Base-by-base conservation (phyloP, 139 green algal species). In the Cymbomonas tetramitiformis region DNA sequence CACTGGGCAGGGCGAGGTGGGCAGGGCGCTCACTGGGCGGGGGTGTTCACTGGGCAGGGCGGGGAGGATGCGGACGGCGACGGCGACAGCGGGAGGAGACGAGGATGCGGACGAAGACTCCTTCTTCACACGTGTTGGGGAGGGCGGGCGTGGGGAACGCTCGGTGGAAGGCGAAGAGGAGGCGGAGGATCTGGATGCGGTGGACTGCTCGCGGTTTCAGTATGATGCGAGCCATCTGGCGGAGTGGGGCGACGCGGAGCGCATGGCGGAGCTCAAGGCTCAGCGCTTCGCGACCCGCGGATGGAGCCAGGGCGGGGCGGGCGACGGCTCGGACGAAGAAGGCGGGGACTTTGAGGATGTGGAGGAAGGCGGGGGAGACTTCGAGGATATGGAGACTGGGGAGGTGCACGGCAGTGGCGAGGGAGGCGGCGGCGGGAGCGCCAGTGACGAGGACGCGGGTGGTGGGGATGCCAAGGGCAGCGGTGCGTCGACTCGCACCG, bases 341-440 rank as follows among this genome's bases (percentile, higher is more conserved):
- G 58, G 50, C 30, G 77, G 41, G 6, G 69, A 67, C 4, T 64
- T 64, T 0, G 76, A 70, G 9, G 76, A 76, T 15, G 77, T 84
- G 18, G 89, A 80, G 61, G n/a, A n/a, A n/a, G n/a, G n/a, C n/a
- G n/a, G n/a, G n/a, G 85, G 81, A 0, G 84, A 96, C 26, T 95
- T 96, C 72, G 85, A 95, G 68, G 90, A 98, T 64, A 30, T 98
- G 43, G 90, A 98, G 67, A 83, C 79, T 0, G 88, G 83, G 21
- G 58, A 76, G 36, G 36, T 44, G 36, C 8, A 51, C 8, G 43
- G 30, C 30, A 30, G 19, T 1, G 47, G 36, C 36, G 47, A 46
- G 30, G 34, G 33, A 2, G 48, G 18, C 29, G 12, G 3, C 2
- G 58, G 58, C 33, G 58, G 40, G 6, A n/a, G 10, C 10, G 47